Evolutionary conservation across 2,329 filamentous ascomycete genomes (phyloP).

Genomic region (Aspergillus neotritici): DNA sequence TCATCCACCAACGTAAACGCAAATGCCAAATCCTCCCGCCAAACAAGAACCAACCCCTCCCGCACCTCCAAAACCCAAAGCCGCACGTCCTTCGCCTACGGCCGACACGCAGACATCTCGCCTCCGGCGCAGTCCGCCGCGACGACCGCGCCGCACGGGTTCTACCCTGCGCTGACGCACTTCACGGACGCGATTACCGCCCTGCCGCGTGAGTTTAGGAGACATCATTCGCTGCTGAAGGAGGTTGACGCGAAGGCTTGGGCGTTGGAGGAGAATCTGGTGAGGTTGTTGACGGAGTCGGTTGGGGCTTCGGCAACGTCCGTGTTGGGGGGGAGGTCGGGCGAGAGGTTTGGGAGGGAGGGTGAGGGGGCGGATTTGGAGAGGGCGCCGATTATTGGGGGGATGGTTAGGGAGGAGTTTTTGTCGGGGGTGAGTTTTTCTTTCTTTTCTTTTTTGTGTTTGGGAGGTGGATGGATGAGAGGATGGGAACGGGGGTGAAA

Average conservation of each 20-base stretch:
- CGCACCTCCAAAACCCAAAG: constrained; percentile 43
- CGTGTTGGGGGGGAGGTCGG: too few relatives aligned
- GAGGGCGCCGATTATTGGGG: constrained; percentile 33
- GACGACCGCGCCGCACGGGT: constrained; percentile 40
- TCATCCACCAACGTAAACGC: too few relatives aligned
- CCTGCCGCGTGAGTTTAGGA: constrained; percentile 87
- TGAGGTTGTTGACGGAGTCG: constrained; percentile 58
- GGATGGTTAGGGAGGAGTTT: constrained; percentile 31
- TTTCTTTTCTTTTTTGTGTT: constrained; percentile 4
- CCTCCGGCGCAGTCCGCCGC: constrained; percentile 23
- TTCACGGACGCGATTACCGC: constrained; percentile 91
- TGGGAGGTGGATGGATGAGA: too few relatives aligned
- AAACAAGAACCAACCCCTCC: constrained; percentile 47
- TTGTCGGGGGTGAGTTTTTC: constrained; percentile 23
- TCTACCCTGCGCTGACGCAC: constrained; percentile 62
- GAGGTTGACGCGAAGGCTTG: constrained; percentile 98
- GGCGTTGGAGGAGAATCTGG: constrained; percentile 75
- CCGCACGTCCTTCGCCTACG: constrained; percentile 37
- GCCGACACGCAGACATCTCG: constrained; percentile 26
- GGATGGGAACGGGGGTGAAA: too few relatives aligned
- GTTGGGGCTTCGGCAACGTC: constrained; percentile 29
- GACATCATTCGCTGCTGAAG: constrained; percentile 91
- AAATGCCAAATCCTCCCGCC: constrained; percentile 30
- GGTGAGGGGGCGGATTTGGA: constrained; percentile 9
- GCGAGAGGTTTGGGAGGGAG: too few relatives aligned